Evolutionary conservation across 345 rosid species (phyloP), one percentile per base, ranked within the genome.

Genomic region (Brassica juncea): DNA sequence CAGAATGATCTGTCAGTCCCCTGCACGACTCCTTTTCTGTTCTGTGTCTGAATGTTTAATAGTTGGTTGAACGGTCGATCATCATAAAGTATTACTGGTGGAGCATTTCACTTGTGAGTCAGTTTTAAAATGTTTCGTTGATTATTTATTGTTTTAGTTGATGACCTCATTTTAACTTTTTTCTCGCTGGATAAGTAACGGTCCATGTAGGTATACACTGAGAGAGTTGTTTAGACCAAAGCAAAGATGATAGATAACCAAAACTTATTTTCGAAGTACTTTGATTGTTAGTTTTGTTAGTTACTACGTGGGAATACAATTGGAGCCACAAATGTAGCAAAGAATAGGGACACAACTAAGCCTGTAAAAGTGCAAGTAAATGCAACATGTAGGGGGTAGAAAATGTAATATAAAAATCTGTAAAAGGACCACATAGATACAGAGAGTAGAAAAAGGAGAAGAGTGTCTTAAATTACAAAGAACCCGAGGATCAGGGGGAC

Each of bases 401-500:
- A 72, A 30, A 27, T 8, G 77, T 72, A 34, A 78, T 37, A 10
- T 25, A 57, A 30, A 32, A 19, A 57, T 57, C n/a, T 66, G 68
- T 21, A 57, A 42, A 72, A 78, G 72, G 72, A 78, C 72, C 16
- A 72, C 34, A 30, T 39, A 71, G 66, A 42, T 23, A 55, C 32
- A 57, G 52, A 57, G 66, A 49, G 64, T 10, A 59, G 54, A 73
- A 63, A 76, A 60, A 54, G 57, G 77, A 32, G 61, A 68, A 73
- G 64, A 79, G 73, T 58, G 74, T 61, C 75, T 68, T 80, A 68
- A 80, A 80, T 74, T 74, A 80, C 82, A 80, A 80, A 80, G 75
- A 80, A 80, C 82, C 82, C 82, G 82, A 80, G 79, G 79, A 80
- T 80, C 78, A 80, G 70, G 82, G 79, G 49, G 82, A 68, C 82